phyloP scores from a whole-genome alignment of 345 rosid genomes.

The Lepidium didymum region DNA sequence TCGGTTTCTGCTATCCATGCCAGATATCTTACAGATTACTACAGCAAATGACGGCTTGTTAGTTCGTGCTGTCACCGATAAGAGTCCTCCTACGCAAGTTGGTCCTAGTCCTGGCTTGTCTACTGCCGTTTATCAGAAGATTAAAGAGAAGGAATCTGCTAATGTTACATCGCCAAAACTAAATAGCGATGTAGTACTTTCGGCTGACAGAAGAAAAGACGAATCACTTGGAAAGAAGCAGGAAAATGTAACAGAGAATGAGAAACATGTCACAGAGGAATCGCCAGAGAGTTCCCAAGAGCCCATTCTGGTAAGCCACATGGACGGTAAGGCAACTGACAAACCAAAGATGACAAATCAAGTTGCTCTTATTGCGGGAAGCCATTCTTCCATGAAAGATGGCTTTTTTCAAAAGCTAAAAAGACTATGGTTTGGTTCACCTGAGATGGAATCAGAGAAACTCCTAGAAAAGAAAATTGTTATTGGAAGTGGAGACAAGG shows the following conservation, averaged over 20 bases:
- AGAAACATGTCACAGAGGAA: background rate
- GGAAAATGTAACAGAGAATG: background rate
- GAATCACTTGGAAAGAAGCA: constrained; percentile 12
- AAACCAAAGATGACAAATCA: constrained; percentile 12
- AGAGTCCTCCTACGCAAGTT: constrained; percentile 8
- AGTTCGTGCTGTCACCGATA: constrained; percentile 21
- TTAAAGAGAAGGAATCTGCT: constrained; percentile 4
- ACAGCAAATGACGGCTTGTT: constrained; percentile 35
- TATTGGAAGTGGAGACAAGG: constrained; percentile 19
- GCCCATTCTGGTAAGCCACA: constrained; percentile 3
- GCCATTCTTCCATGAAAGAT: constrained; percentile 30
- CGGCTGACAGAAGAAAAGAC: constrained; percentile 17
- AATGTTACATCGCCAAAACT: constrained; percentile 14
- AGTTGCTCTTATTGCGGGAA: constrained; percentile 17
- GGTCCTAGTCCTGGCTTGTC: constrained; percentile 17
- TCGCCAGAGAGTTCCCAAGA: background rate
- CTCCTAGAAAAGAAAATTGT: constrained; percentile 1
- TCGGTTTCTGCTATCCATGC: constrained; percentile 61
- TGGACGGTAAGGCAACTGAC: background rate
- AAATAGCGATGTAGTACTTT: constrained; percentile 14
- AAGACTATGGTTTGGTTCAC: constrained; percentile 44
- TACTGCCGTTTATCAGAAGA: constrained; percentile 1
- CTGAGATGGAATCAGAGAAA: constrained; percentile 17
- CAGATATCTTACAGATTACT: constrained; percentile 41
- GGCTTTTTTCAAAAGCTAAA: constrained; percentile 36